phyloP scores from a whole-genome alignment of 169 alveolate genomes.

The Theileria annulata region DNA sequence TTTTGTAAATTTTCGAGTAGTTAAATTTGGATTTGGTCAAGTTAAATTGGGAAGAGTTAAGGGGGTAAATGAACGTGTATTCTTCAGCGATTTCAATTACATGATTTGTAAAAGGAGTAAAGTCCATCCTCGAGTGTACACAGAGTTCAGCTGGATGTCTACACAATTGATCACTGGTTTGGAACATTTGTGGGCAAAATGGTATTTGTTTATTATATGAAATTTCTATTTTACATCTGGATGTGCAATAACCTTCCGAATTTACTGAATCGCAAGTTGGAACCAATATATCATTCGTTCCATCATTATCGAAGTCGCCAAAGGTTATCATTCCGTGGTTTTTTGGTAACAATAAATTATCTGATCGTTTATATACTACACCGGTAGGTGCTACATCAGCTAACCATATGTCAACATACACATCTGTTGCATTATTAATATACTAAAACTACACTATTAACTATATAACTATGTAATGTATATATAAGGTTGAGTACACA shows the following conservation, averaged over 20 bases:
- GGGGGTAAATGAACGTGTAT: slow-evolving; percentile 12
- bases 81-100: neutral
- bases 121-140: slow-evolving; percentile 68
- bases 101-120: slow-evolving; percentile 12
- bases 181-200: slow-evolving; percentile 73
- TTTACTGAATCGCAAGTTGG: slow-evolving; percentile 71
- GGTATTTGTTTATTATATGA: slow-evolving; percentile 70
- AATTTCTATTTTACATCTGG: slow-evolving; percentile 44
- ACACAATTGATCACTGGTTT: slow-evolving; percentile 67
- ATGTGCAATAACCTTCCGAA: slow-evolving; percentile 50
- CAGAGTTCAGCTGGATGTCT: slow-evolving; percentile 77
- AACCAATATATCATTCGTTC: slow-evolving; percentile 76
- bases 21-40: neutral
- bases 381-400: neutral
- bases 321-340: slow-evolving; percentile 72
- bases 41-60: neutral
- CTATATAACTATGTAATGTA: neutral
- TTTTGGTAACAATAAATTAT: slow-evolving; percentile 51
- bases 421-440: neutral
- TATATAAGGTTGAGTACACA: neutral
- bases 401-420: slow-evolving; percentile 2
- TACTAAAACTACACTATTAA: neutral
- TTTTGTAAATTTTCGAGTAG: neutral
- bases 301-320: slow-evolving; percentile 82
- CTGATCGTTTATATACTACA: neutral